phyloP scores from a whole-genome alignment of 2,329 filamentous ascomycete species.

The Ceratocystis smalleyi region DNA sequence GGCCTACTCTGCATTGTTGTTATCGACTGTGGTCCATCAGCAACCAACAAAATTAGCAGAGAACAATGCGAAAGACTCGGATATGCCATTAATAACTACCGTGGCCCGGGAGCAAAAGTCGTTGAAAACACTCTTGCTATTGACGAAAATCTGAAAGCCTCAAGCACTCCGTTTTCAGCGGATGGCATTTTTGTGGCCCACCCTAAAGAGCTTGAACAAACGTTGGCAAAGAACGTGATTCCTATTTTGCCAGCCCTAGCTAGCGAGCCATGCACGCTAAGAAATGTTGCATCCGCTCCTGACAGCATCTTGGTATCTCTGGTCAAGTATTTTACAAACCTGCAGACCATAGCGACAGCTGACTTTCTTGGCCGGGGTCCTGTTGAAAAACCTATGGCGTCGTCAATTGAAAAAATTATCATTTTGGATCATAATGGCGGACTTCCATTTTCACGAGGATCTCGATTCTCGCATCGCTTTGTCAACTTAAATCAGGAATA shows the following conservation, averaged over 20 bases:
- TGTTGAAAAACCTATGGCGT: constrained; percentile 30
- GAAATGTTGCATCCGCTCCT: constrained; percentile 25
- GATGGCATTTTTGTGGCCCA: constrained; percentile 12
- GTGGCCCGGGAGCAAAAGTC: constrained; percentile 50
- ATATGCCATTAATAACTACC: constrained; percentile 56
- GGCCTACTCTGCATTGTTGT: constrained; percentile 73
- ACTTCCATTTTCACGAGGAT: constrained; percentile 46
- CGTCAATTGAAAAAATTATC: constrained; percentile 66
- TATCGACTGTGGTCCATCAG: constrained; percentile 49
- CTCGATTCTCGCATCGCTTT: constrained; percentile 38
- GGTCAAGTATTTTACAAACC: constrained; percentile 57
- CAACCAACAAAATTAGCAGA: constrained; percentile 29
- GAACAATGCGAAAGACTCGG: constrained; percentile 59
- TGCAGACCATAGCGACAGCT: constrained; percentile 31
- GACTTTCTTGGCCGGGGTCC: constrained; percentile 5
- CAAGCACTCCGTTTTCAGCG: not conserved
- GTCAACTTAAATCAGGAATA: constrained; percentile 92
- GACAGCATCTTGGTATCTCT: constrained; percentile 60
- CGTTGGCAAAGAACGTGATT: constrained; percentile 3
- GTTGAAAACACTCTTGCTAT: constrained; percentile 34
- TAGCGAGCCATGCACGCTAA: constrained; percentile 10
- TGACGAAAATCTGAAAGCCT: not conserved
- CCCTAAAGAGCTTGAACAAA: constrained; percentile 12
- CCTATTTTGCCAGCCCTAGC: constrained; percentile 13
- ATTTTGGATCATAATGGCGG: constrained; percentile 77